Base-by-base conservation (phyloP, 164 flowering plant species). In the Stephania yunnanensis region DNA sequence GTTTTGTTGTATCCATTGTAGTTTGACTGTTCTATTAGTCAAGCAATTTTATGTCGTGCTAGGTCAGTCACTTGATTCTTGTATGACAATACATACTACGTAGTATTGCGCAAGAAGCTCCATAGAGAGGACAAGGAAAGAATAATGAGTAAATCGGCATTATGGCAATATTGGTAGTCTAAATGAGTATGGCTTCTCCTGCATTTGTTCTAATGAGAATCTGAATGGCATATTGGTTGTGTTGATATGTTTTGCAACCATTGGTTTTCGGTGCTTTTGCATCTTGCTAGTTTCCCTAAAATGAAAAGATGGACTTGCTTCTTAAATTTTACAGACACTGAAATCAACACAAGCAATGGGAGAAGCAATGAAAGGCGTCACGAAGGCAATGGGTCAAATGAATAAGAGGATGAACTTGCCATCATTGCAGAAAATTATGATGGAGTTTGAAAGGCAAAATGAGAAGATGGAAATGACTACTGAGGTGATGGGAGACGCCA, bases 311-410 rank as follows among this genome's bases (percentile, higher is more conserved):
- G 22, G 31, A 10, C 9, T 73, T 25, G 4, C 48, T 22, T 45
- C 46, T 45, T 17, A 46, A 68, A 46, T 52, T 65, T 52, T 74
- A 22, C 78, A 91, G 94, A 91, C 92, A 30, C 68, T 90, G 78
- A 90, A 90, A 84, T 90, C 96, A 29, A 91, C 94, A 22, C 97
- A 90, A 87, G 94, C 94, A 72, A 92, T 90, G 97, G 97, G 97
- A 20, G 92, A 92, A 80, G 95, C 95, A 65, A 90, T 92, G 97
- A 92, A 92, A 87, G 92, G 92, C 70, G 95, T 90, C 29, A 90
- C 91, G 2, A 92, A 92, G 83, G 97, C 95, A 52, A 92, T 92
- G 97, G 95, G 95, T 15, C 92, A 90, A 83, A 92, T 89, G 97
- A 92, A 90, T 76, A 86, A 89, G 80, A 94, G 87, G 85, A 90